A percentile compares a stretch with the other conserved stretches of the same genome.
Evolutionary conservation across 257 asterid genomes (phyloP).

Genomic region (Eustoma russellianum): DNA sequence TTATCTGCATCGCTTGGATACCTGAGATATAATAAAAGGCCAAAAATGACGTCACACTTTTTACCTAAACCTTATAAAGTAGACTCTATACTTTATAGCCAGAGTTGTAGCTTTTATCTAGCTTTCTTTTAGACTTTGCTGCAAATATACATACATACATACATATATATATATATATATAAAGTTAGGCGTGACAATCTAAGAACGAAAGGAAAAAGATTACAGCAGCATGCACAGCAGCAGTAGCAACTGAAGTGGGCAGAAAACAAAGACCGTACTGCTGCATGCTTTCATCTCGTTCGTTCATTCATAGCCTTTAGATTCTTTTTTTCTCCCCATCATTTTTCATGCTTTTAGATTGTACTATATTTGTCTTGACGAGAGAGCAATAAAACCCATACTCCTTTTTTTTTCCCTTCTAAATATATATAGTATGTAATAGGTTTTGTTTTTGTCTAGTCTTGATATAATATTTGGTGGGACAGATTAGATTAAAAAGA

Average conservation of each 20-base stretch:
- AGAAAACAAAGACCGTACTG: conserved; percentile 22
- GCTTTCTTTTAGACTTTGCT: no score
- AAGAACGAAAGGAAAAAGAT: conserved; percentile 27
- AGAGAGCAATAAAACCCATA: not conserved
- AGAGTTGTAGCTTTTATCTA: no score
- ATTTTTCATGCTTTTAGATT: conserved; percentile 3
- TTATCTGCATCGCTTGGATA: conserved; percentile 99
- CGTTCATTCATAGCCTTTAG: conserved; percentile 12
- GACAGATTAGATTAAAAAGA: no score
- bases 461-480: no score
- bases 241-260: conserved; percentile 10
- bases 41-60: conserved; percentile 42
- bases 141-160: no score
- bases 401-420: no score
- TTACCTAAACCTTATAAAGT: conserved; percentile 35
- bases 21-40: conserved; percentile 65
- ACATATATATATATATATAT: not conserved
- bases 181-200: conserved; percentile 55
- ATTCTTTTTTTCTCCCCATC: conserved; percentile 13
- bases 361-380: conserved; percentile 3
- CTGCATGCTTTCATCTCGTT: conserved; percentile 27
- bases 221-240: conserved; percentile 16
- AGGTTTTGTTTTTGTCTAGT: no score
- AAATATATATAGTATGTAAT: no score
- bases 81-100: no score